Evolutionary conservation across 805 yeast genomes (phyloP), one percentile per base, ranked within the genome.

Genomic region (Saitoella complicata): DNA sequence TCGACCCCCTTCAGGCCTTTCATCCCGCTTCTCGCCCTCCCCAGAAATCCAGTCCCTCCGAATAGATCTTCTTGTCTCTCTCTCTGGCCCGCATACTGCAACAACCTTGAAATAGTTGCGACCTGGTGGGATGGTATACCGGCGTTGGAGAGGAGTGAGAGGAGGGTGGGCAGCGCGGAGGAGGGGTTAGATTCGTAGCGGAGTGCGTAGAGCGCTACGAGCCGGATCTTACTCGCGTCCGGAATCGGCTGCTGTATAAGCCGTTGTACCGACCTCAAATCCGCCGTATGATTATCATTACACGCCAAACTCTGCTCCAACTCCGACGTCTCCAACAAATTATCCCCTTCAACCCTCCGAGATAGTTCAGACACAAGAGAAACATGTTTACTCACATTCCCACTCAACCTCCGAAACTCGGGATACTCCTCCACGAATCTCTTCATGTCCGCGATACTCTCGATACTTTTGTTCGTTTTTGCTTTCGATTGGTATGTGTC

Each of bases 361-460:
- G 86, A 93, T 45, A 91, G 71, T 56, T 88, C 96, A 29, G 88
- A 74, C 6, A 88, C 87, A 21, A 91, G 69, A 13, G 93, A 75
- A 72, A 91, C 86, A 61, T 91, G 98, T 56, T 88, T 91, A 32
- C 93, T 73, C 7, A 91, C 85, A 58, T 87, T 88, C 33, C 84
- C 77, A 7, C 94, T 81, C 33, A 88, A 67, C 57, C 82, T 85
- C 52, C 85, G 79, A 59, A 83, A 87, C 58, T 91, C 98, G 1
- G 99, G 99, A 55, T 81, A 86, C 50, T 84, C 84, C 47, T 87
- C 95, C 46, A 91, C 76, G 55, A 88, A 83, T 53, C 77, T 76
- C 60, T 88, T 91, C 75, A 91, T 81, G 55, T 91, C 98, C 12
- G 82, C 76, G 40, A 91, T 75, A 35, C 91, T 78, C 51, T 77